Evolutionary conservation across 495 filamentous ascomycete species (phyloP).

Genomic region (Clavariopsis aquatica): DNA sequence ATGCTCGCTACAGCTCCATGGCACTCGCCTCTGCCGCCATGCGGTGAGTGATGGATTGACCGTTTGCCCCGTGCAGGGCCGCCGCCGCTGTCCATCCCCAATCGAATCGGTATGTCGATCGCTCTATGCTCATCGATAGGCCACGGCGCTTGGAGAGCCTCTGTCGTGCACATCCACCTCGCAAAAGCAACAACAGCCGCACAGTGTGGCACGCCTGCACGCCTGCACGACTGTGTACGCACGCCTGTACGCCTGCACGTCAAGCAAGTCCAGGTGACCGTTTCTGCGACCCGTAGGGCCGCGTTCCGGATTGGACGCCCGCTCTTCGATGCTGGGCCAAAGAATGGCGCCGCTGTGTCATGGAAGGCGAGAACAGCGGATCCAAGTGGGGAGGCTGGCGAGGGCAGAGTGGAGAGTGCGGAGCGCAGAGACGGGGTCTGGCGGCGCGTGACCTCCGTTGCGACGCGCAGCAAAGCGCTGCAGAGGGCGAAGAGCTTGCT

Average conservation of each 20-base stretch:
- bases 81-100: not conserved
- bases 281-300: constrained; percentile 34
- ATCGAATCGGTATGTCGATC: constrained; percentile 14
- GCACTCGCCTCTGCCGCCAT: not conserved
- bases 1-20: constrained; percentile 19
- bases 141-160: constrained; percentile 24
- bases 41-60: not conserved
- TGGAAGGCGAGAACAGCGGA: not conserved
- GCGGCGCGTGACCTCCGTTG: constrained; percentile 15
- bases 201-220: not conserved
- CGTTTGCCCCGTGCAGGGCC: not conserved
- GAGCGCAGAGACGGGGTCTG: constrained; percentile 14
- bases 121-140: not conserved
- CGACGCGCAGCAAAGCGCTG: constrained; percentile 14
- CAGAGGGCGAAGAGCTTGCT: too few species aligned
- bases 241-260: too few species aligned
- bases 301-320: constrained; percentile 9
- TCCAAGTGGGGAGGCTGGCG: not conserved
- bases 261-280: constrained; percentile 33
- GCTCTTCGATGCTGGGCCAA: constrained; percentile 3
- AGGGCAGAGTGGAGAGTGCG: constrained; percentile 3
- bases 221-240: not conserved
- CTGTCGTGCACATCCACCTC: not conserved
- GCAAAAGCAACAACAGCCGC: constrained; percentile 27
- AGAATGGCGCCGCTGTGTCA: constrained; percentile 8